These are phyloP conservation scores for Debaryomyces castellii DNA, from an alignment of 805 yeast genomes.

Conservation along the genomic window DNA sequence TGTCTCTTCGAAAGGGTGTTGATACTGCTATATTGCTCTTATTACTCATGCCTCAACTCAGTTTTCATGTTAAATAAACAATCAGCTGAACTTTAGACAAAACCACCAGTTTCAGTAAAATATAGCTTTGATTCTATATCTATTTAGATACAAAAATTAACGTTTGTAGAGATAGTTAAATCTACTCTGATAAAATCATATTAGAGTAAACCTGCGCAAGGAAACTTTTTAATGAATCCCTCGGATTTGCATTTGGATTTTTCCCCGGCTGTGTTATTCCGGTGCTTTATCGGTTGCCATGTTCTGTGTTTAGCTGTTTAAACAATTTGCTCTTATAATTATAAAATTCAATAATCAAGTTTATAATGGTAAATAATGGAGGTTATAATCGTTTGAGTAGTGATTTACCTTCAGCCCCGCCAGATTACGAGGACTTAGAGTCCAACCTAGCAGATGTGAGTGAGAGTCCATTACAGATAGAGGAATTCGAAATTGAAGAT, in stretches of 20 bases:
- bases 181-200: not conserved
- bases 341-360: not conserved
- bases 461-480: constrained; percentile 14
- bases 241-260: not conserved
- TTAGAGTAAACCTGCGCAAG: not conserved
- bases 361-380: constrained; percentile 1
- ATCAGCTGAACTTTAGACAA: not conserved
- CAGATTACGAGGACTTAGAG: constrained; percentile 12
- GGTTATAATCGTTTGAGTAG: not conserved
- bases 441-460: not conserved
- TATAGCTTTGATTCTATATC: not conserved
- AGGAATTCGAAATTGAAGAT: constrained; percentile 41
- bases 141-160: not conserved
- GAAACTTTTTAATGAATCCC: not conserved
- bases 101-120: not conserved
- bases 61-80: not conserved
- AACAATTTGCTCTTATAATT: too few species aligned
- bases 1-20: not conserved
- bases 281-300: not conserved
- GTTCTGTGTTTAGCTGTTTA: not conserved
- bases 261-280: not conserved
- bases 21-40: not conserved
- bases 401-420: constrained; percentile 13
- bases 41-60: not conserved
- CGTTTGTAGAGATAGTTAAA: not conserved